Conservation (phyloP, 148 eudicot genomes). For the Camellia sinensis region DNA sequence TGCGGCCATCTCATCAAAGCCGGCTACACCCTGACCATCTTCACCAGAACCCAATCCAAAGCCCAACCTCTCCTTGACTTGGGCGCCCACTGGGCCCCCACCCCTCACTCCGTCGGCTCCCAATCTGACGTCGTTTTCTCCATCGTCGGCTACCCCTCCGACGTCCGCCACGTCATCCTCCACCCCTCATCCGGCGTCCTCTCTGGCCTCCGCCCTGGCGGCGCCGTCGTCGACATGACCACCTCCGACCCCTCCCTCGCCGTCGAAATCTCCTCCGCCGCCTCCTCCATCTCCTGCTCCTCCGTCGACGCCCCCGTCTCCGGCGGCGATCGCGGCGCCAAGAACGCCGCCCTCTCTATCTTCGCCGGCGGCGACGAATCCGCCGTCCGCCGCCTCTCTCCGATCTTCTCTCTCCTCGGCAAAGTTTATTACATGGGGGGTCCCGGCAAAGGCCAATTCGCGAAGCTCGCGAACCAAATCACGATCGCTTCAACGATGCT, state of each 20-base stretch:
- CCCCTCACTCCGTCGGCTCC: slow-evolving; percentile 63
- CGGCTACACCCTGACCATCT: slow-evolving; percentile 81
- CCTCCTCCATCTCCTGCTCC: slow-evolving; percentile 36
- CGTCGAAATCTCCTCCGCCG: slow-evolving; percentile 39
- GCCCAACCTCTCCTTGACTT: slow-evolving; percentile 54
- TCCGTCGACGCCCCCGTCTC: slow-evolving; percentile 93
- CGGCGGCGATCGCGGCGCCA: slow-evolving; percentile 90
- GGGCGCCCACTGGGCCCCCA: slow-evolving; percentile 62
- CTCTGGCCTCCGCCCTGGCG: slow-evolving; percentile 48
- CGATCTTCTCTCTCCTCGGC: slow-evolving; percentile 57
- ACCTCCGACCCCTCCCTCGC: slow-evolving; percentile 91
- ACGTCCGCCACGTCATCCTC: slow-evolving; percentile 75
- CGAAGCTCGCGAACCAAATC: slow-evolving; percentile 77
- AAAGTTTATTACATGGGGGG: slow-evolving; percentile 83
- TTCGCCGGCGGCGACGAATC: slow-evolving; percentile 77
- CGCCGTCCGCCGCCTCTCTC: slow-evolving; percentile 32
- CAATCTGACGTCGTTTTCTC: slow-evolving; percentile 92
- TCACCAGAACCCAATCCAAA: slow-evolving; percentile 84
- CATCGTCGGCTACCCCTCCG: slow-evolving; percentile 93
- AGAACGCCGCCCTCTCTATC: slow-evolving; percentile 52
- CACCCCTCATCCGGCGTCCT: slow-evolving; percentile 52
- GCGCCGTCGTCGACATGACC: slow-evolving; percentile 84
- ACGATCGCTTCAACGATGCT: slow-evolving; percentile 77
- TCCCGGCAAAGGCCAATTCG: slow-evolving; percentile 81
- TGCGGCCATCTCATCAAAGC: slow-evolving; percentile 82